Base-by-base conservation (phyloP, 768 basidiomycete species). In the Mycena kentingensis region DNA sequence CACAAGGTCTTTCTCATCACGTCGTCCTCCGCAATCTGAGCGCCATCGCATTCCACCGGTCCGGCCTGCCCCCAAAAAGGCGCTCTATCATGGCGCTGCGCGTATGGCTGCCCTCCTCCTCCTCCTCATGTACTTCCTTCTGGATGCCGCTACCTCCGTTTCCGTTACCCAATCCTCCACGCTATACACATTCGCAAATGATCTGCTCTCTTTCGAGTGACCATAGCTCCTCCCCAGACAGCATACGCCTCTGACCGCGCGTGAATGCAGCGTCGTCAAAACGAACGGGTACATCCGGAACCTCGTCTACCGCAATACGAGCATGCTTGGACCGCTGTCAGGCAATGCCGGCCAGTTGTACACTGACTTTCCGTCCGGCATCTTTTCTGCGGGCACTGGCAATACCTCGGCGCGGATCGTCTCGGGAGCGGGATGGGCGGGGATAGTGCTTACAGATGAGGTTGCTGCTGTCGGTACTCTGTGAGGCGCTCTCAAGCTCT, bases 391-490 rank as follows among this genome's bases (percentile, higher is more conserved):
- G 1, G 34, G 57, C 21, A 53, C 57, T 2, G 49, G 37, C 22
- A 60, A 43, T 24, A 45, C 41, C n/a, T 49, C 49, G 10, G 21
- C 49, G 16, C 41, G 54, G 34, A 47, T 55, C 21, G 27, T 32
- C 34, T 44, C 12, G 15, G 63, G 65, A 2, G 21, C 12, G 2
- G 56, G 57, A 27, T 64, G 64, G 52, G 64, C 65, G 5, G 65
- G 65, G 3, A 62, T 67, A 19, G 52, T 65, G 13, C 41, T 67
- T 27, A 65, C 65, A 5, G 66, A 67, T 45, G 65, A 65, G 41
- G 51, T 55, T 21, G 61, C 52, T 4, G 22, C 60, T 1, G 18
- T 38, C 4, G 46, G 51, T 4, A 27, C 46, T 21, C 28, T 49
- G 56, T 64, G 27, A 28, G 51, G 29, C 16, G 11, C 21, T 31